These are phyloP conservation scores for Dittrichia graveolens DNA, from an alignment of 129 eudicot species.

Conservation along the genomic window DNA sequence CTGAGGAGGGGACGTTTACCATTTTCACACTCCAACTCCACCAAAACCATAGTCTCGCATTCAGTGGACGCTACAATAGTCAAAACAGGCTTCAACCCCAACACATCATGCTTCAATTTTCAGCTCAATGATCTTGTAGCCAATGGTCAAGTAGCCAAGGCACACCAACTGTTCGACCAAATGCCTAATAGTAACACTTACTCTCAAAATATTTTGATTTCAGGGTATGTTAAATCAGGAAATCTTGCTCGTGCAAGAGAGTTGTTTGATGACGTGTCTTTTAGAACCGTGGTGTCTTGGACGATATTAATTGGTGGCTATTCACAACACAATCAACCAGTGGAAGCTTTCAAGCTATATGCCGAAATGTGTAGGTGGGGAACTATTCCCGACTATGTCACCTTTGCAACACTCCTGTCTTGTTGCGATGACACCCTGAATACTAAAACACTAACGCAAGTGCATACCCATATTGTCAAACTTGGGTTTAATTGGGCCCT, in stretches of 20 bases:
- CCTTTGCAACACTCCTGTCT: constrained; percentile 66
- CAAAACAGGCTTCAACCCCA: constrained; percentile 71
- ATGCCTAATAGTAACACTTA: constrained; percentile 61
- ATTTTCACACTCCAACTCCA: constrained; percentile 4
- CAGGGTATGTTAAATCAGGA: constrained; percentile 61
- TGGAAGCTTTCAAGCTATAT: constrained; percentile 57
- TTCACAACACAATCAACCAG: constrained; percentile 47
- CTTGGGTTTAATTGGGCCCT: constrained; percentile 51
- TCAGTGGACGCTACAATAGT: constrained; percentile 56
- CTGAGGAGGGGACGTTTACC: constrained; percentile 3
- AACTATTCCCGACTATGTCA: constrained; percentile 62
- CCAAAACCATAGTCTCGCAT: constrained; percentile 20
- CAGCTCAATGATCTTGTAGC: constrained; percentile 41
- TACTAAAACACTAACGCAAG: constrained; percentile 44
- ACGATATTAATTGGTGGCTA: constrained; percentile 85
- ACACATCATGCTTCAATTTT: constrained; percentile 57
- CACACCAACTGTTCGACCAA: constrained; percentile 71
- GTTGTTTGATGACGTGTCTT: constrained; percentile 55
- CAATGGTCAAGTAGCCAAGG: constrained; percentile 39
- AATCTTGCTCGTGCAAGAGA: constrained; percentile 51
- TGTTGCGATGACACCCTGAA: constrained; percentile 55
- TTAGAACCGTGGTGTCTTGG: constrained; percentile 67
- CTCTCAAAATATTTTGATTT: constrained; percentile 57
- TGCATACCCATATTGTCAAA: constrained; percentile 68
- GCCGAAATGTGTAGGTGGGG: constrained; percentile 67